Evolutionary conservation across 2,329 filamentous ascomycete species (phyloP).

Genomic region (Calonectria montana): DNA sequence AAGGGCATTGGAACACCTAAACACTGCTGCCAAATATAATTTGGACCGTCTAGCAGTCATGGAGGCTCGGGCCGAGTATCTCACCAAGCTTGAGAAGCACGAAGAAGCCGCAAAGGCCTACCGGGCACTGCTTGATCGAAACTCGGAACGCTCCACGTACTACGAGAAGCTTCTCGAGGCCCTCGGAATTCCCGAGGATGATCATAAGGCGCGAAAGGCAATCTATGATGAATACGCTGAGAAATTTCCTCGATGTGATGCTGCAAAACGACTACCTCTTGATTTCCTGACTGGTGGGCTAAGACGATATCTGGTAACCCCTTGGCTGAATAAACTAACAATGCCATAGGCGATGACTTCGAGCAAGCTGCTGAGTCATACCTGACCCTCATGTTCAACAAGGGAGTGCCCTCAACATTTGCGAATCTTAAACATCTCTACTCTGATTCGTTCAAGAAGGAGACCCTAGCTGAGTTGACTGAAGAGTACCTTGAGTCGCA

Average conservation of each 20-base stretch:
- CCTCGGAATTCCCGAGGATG: constrained; percentile 69
- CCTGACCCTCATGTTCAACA: constrained; percentile 85
- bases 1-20: constrained; percentile 86
- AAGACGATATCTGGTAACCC: background rate
- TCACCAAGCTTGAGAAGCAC: constrained; percentile 80
- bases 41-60: constrained; percentile 87
- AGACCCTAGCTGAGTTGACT: constrained; percentile 79
- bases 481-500: constrained; percentile 79
- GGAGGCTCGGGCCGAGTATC: constrained; percentile 87
- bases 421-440: constrained; percentile 97
- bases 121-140: constrained; percentile 82
- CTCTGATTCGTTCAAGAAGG: constrained; percentile 79
- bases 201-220: constrained; percentile 73
- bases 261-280: constrained; percentile 85
- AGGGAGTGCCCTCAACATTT: constrained; percentile 95
- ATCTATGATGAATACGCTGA: constrained; percentile 82
- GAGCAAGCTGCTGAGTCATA: constrained; percentile 81
- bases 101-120: constrained; percentile 87
- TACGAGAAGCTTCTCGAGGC: constrained; percentile 81
- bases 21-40: constrained; percentile 79
- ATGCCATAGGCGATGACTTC: constrained; percentile 78
- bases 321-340: constrained; percentile 31
- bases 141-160: constrained; percentile 87
- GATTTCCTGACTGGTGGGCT: constrained; percentile 82
- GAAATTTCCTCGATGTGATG: constrained; percentile 86